Conservation (phyloP, 148 eudicot genomes). For the Talinum fruticosum region DNA sequence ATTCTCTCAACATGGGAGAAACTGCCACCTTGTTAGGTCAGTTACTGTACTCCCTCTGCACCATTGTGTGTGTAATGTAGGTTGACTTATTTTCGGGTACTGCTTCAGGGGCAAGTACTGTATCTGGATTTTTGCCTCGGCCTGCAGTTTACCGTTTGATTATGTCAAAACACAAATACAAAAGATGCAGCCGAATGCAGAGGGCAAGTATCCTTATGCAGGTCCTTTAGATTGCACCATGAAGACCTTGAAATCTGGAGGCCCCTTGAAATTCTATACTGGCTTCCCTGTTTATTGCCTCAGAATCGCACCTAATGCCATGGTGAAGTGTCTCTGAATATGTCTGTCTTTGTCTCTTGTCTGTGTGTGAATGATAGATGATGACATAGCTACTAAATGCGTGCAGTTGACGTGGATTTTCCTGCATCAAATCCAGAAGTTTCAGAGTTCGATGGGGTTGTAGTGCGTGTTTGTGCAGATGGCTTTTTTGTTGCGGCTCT, state of each 20-base stretch:
- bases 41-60: too few relatives aligned
- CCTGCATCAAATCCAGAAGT: constrained; percentile 83
- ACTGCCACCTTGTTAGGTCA: constrained; percentile 77
- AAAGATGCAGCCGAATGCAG: constrained; percentile 96
- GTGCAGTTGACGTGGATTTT: constrained; percentile 91
- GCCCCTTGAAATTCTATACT: constrained; percentile 86
- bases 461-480: constrained; percentile 25
- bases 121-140: constrained; percentile 96
- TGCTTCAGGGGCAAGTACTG: constrained; percentile 68
- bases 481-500: background rate
- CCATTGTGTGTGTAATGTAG: too few relatives aligned
- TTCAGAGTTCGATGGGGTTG: constrained; percentile 56
- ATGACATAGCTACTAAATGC: background rate
- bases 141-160: constrained; percentile 93
- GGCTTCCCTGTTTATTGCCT: constrained; percentile 93
- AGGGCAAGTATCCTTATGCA: constrained; percentile 75
- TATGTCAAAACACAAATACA: constrained; percentile 95
- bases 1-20: constrained; percentile 73
- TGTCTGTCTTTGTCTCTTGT: background rate
- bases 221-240: constrained; percentile 81
- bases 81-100: background rate
- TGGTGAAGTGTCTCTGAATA: constrained; percentile 37
- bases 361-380: background rate
- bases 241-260: constrained; percentile 84
- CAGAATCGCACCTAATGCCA: constrained; percentile 94